These are phyloP conservation scores for Ogataea glucozyma DNA, from an alignment of 805 yeast species.

Conservation along the genomic window DNA sequence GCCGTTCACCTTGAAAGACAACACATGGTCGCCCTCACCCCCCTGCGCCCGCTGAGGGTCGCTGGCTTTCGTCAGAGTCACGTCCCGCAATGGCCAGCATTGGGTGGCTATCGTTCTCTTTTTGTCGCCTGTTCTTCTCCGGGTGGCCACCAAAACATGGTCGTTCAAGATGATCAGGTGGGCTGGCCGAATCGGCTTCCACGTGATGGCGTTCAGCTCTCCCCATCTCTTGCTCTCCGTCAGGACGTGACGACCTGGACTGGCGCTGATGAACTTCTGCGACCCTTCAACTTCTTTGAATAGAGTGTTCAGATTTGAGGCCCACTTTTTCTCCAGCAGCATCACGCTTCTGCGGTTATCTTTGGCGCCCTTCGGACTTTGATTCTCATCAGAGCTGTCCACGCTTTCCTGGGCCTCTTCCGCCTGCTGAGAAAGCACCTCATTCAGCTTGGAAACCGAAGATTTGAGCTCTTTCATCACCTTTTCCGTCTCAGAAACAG, in stretches of 20 bases:
- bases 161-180: slow-evolving; percentile 81
- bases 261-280: slow-evolving; percentile 69
- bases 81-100: slow-evolving; percentile 74
- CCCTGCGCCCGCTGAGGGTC: slow-evolving; percentile 2
- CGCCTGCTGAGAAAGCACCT: slow-evolving; percentile 48
- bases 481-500: slow-evolving; percentile 61
- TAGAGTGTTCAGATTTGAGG: slow-evolving; percentile 62
- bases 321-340: slow-evolving; percentile 81
- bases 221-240: slow-evolving; percentile 83
- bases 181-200: slow-evolving; percentile 74
- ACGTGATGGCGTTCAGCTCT: slow-evolving; percentile 81
- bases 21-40: slow-evolving; percentile 19
- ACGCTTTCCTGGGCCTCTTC: slow-evolving; percentile 31
- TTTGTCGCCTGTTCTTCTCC: slow-evolving; percentile 43
- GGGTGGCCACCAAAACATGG: slow-evolving; percentile 69
- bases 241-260: slow-evolving; percentile 78
- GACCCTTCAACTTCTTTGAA: slow-evolving; percentile 91
- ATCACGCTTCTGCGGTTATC: slow-evolving; percentile 69
- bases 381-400: slow-evolving; percentile 21
- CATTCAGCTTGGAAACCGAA: slow-evolving; percentile 59
- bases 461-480: slow-evolving; percentile 64
- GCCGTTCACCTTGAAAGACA: slow-evolving; percentile 21
- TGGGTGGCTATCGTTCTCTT: slow-evolving; percentile 59
- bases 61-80: slow-evolving; percentile 44
- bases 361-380: slow-evolving; percentile 35